phyloP scores from a whole-genome alignment of 495 filamentous ascomycete genomes.

The Aspergillus bridgeri region DNA sequence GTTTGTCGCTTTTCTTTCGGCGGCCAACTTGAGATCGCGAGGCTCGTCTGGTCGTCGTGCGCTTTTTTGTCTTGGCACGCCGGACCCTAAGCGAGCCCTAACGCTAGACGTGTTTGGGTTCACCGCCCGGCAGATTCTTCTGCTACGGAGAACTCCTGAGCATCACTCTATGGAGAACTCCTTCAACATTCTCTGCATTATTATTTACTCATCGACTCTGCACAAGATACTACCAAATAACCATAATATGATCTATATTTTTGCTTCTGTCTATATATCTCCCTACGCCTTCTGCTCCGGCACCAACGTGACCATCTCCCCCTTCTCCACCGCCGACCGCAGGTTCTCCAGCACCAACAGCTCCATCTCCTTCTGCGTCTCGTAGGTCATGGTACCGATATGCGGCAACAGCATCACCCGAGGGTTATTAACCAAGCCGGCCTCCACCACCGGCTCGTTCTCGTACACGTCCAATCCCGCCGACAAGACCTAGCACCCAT shows the following conservation, averaged over 20 bases:
- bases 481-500: slow-evolving; percentile 36
- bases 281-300: slow-evolving; percentile 54
- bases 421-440: slow-evolving; percentile 64
- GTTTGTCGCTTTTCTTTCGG: slow-evolving; percentile 45
- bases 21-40: slow-evolving; percentile 35
- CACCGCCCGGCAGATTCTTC: slow-evolving; percentile 19
- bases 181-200: too few species aligned
- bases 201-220: too few species aligned
- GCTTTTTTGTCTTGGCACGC: slow-evolving; percentile 45
- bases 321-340: slow-evolving; percentile 57
- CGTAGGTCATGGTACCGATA: slow-evolving; percentile 68
- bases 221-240: too few species aligned
- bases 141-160: too few species aligned
- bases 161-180: too few species aligned
- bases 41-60: slow-evolving; percentile 35
- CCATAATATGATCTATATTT: neutral
- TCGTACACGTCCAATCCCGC: slow-evolving; percentile 80
- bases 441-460: slow-evolving; percentile 69
- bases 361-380: slow-evolving; percentile 76
- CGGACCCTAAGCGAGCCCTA: slow-evolving; percentile 50
- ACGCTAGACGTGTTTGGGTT: slow-evolving; percentile 27
- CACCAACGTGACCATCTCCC: slow-evolving; percentile 65
- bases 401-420: slow-evolving; percentile 74
- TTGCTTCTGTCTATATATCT: neutral
- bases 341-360: slow-evolving; percentile 67